These are phyloP conservation scores for Neonectria neomacrospora DNA, from an alignment of 2,329 filamentous ascomycete genomes.

Conservation along the genomic window DNA sequence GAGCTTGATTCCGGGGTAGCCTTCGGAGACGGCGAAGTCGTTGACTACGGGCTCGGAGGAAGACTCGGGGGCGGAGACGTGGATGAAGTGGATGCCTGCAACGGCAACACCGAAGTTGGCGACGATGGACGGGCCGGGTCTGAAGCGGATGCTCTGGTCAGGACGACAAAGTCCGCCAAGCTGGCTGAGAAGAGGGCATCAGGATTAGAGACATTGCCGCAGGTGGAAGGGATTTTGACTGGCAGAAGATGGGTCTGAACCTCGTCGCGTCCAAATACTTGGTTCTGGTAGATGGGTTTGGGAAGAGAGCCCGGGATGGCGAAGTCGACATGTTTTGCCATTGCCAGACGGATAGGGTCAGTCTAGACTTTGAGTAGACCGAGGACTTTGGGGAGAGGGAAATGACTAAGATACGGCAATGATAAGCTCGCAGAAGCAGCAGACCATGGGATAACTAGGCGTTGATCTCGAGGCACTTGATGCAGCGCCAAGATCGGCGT, in stretches of 20 bases:
- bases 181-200: neutral
- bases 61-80: neutral
- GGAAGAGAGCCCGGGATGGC: neutral
- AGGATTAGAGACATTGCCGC: neutral
- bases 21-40: slow-evolving; percentile 6
- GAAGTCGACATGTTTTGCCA: slow-evolving; percentile 7
- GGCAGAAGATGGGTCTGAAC: neutral
- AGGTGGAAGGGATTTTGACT: neutral
- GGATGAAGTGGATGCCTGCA: neutral
- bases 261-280: neutral
- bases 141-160: neutral
- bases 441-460: neutral
- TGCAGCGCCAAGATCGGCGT: neutral
- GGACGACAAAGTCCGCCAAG: neutral
- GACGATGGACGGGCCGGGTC: neutral
- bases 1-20: neutral
- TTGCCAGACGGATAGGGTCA: neutral
- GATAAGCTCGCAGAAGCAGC: neutral
- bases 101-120: neutral
- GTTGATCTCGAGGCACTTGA: neutral
- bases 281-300: slow-evolving; percentile 1
- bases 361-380: neutral
- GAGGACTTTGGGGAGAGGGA: neutral
- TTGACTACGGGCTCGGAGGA: neutral
- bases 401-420: neutral